Base-by-base conservation (phyloP, 768 basidiomycete species). In the Auricularia auricula-judae region DNA sequence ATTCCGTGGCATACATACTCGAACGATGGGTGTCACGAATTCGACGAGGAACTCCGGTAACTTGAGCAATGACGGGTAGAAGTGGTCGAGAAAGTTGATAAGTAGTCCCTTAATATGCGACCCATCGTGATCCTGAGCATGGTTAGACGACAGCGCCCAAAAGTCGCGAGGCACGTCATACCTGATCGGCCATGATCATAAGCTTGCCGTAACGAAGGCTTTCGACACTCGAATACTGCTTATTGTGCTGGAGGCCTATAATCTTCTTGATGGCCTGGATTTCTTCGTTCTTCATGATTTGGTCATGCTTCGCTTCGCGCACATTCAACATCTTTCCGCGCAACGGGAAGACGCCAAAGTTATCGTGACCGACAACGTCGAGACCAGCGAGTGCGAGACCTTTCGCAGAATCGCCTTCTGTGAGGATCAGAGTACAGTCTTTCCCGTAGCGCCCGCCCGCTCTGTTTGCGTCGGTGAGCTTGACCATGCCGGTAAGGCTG, bases 121-220 rank as follows among this genome's bases (percentile, higher is more conserved):
- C 62, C 97, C 97, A 76, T 99, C 97, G 76, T 98, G 93, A 84
- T 99, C 97, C 93, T 97, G 72, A 3, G 8, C 39, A 42, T 7
- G 12, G 8, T 51, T 8, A 16, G 47, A 8, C 61, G 21, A 58
- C 3, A 21, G 21, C 53, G 58, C 29, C 16, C n/a, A n/a, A 60
- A 18, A 23, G 51, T 7, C n/a, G 12, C 42, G 29, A 65, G 18
- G 18, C 51, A 3, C 33, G 18, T 75, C 82, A 60, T 63, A 93
- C 94, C 84, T 98, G 96, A 87, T 99, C 97, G 3, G 97, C 93
- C 97, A 99, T 99, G 70, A 99, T 92, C 97, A 99, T 99, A 61
- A 99, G 73, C 62, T 87, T 86, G 1, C 97, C 97, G 71, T 99
- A 99, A 34, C 97, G 86, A 70, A 99, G 76, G 68, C 82, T 87